Base-by-base conservation (phyloP, 805 yeast species). In the Trichomonascus vanleenenianus region DNA sequence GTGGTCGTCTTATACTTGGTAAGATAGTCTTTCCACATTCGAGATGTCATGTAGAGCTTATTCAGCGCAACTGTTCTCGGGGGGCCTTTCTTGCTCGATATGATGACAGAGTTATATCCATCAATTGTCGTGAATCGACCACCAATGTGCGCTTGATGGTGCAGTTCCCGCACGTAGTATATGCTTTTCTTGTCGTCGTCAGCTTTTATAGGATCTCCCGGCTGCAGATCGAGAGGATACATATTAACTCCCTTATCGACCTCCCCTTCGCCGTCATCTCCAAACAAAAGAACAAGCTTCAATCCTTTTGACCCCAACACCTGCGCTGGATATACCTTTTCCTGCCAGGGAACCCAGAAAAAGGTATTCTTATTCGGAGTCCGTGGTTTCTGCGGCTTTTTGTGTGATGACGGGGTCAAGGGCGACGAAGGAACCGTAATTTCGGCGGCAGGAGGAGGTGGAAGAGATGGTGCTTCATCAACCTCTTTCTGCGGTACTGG, bases 141-240 rank as follows among this genome's bases (percentile, higher is more conserved):
- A 11, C 20, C 38, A 16, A 14, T n/a, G 20, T 18, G 12, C 7
- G 7, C 38, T 8, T 34, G 19, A 11, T 34, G 12, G 4, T 4
- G 19, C 11, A 34, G 22, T 6, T n/a, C 16, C 6, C 16, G 30
- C 39, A 25, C 27, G 5, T 16, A 12, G 12, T n/a, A 20, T 11
- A 18, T 27, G 12, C 30, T 12, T 18, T 40, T 15, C 40, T 48
- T 45, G 33, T 51, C 48, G 6, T 48, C 40, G 15, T 42, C 46
- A n/a, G 44, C 25, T 41, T 53, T 52, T 18, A 54, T 52, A 16
- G 39, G 45, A 34, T 54, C 56, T 2, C 54, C 56, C 2, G 42
- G 35, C 34, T 36, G 37, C 2, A 54, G 30, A 42, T 54, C 55
- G 12, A 54, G 34, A 19, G 41, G 40, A 14, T 27, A 39, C 27